These are phyloP conservation scores for Vitis hybrid DNA, from an alignment of 177 flowering plant species.

Conservation along the genomic window DNA sequence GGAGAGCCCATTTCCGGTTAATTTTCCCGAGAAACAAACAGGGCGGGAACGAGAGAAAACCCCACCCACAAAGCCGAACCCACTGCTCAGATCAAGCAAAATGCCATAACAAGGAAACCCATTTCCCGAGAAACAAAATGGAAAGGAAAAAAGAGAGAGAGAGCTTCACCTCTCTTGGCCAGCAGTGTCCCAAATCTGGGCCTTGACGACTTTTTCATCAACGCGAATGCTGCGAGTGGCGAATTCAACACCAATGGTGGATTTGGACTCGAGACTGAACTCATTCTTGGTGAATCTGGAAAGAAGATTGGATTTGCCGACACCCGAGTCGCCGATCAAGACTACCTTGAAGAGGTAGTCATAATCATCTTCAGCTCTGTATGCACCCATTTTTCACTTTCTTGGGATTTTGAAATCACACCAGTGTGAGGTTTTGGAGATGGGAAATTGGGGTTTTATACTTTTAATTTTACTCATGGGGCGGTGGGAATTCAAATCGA, in stretches of 20 bases:
- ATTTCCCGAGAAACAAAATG: not conserved
- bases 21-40: too few relatives aligned
- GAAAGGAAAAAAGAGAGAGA: not conserved
- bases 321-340: slow-evolving; percentile 37
- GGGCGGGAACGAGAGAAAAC: too few relatives aligned
- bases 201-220: slow-evolving; percentile 39
- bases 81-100: too few relatives aligned
- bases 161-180: slow-evolving; percentile 32
- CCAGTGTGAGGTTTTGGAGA: too few relatives aligned
- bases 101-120: too few relatives aligned
- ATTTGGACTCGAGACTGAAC: slow-evolving; percentile 41
- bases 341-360: slow-evolving; percentile 43
- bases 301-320: slow-evolving; percentile 36
- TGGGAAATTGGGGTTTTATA: too few relatives aligned
- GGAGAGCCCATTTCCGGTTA: too few relatives aligned
- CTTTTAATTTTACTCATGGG: too few relatives aligned
- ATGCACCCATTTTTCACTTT: slow-evolving; percentile 27
- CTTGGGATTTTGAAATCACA: too few relatives aligned
- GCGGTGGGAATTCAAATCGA: too few relatives aligned
- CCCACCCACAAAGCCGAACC: too few relatives aligned
- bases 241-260: slow-evolving; percentile 43
- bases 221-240: slow-evolving; percentile 38
- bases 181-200: slow-evolving; percentile 47
- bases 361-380: slow-evolving; percentile 38
- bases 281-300: slow-evolving; percentile 34